phyloP scores from a whole-genome alignment of 345 rosid species.

The Turritis glabra region DNA sequence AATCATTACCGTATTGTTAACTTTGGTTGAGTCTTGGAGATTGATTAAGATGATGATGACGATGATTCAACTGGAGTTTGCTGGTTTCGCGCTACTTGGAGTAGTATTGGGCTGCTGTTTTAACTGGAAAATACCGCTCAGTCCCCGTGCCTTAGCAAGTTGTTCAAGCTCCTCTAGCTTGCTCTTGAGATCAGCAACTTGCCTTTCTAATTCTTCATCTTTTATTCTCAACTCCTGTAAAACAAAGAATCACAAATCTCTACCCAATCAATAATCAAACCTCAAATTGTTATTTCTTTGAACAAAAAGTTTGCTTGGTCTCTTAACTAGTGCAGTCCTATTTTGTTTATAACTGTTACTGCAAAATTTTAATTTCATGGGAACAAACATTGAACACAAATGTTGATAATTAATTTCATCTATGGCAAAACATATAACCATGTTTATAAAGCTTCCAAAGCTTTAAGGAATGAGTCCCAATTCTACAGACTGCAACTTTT shows the following conservation, averaged over 20 bases:
- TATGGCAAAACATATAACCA: not conserved
- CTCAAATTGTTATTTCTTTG: not conserved
- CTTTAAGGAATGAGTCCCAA: not conserved
- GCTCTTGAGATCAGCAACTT: conserved; percentile 55
- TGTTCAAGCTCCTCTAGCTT: conserved; percentile 74
- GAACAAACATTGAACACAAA: not conserved
- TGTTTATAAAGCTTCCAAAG: not conserved
- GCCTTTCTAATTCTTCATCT: conserved; percentile 61
- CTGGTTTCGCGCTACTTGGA: conserved; percentile 33
- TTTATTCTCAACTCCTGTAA: conserved; percentile 61
- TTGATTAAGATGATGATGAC: not conserved
- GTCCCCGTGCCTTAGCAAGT: conserved; percentile 68
- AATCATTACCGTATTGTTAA: conserved; percentile 28
- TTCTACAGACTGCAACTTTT: not conserved
- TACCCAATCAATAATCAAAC: conserved; percentile 1
- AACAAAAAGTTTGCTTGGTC: not conserved
- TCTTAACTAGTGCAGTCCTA: conserved; percentile 2
- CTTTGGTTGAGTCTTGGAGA: conserved; percentile 11
- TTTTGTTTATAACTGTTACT: not conserved
- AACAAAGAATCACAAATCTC: conserved; percentile 13
- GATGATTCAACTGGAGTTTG: conserved; percentile 44
- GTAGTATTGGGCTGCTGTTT: conserved; percentile 38
- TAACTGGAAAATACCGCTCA: conserved; percentile 57
- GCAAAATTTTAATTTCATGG: not conserved
- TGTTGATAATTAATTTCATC: not conserved